Evolutionary conservation across 2,329 filamentous ascomycete species (phyloP), one percentile per base, ranked within the genome.

Genomic region (Fusarium brevicatenulatum): DNA sequence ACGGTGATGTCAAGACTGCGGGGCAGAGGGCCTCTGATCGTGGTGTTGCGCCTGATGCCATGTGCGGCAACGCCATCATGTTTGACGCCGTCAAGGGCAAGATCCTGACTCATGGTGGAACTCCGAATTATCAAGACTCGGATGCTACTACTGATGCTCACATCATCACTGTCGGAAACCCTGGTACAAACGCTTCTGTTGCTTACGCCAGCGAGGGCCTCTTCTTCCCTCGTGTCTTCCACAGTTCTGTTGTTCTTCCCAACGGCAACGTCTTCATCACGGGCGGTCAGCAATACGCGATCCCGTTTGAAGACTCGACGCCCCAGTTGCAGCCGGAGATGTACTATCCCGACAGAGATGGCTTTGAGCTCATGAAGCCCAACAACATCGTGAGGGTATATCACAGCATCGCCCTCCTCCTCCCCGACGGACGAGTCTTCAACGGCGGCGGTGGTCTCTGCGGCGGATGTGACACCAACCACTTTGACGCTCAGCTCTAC

Each of bases 1-100:
- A 59, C 7, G 11, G 85, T 77, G 50, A 39, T 5, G 62, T 64
- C 9, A 71, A 60, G 21, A n/a, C 44, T 3, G 66, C 66, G 7
- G 70, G 71, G 77, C 76, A n/a, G 77, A 82, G 18, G 70, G 70
- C 2, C 58, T 77, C 16, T 1, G 79, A 71, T 83, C 62, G 70
- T 13, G 74, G 87, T 19, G 81, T 79, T 40, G 81, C 81, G 8
- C 83, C 85, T 49, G 77, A 82, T 23, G 84, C 87, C 6, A 91
- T 91, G 89, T 85, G 83, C 66, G 89, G 87, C 7, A 85, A 84
- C 57, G 85, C 85, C 13, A 83, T 87, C 71, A 89, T 90, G 87
- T 90, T 86, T 69, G 88, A 90, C 71, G 87, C 87, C 32, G 84
- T 88, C 63, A 83, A 84, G 5, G 88, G 88, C 39, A 88, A 89